Percentiles rank a stretch among this genome's conserved stretches.
Conservation (phyloP, 1,284 basidiomycete genomes). For the Ustilago xerochloae region DNA sequence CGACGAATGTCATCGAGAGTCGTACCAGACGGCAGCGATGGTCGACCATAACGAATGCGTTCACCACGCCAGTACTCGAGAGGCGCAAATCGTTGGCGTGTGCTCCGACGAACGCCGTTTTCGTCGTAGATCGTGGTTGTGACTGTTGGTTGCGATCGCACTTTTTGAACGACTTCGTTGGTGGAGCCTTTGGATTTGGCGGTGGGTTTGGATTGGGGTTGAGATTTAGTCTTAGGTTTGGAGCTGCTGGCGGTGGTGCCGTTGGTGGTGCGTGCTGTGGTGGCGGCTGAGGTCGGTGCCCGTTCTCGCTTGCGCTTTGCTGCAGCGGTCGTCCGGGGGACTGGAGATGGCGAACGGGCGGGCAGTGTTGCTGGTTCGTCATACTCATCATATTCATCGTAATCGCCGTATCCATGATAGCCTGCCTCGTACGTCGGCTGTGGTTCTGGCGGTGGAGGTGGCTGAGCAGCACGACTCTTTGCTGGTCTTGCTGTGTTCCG, state of each 20-base stretch:
- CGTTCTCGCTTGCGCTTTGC: conserved; percentile 30
- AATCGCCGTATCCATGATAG: conserved; percentile 9
- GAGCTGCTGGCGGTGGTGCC: conserved; percentile 16
- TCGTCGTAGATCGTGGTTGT: conserved; percentile 44
- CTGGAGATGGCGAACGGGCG: background rate
- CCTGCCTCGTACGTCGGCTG: conserved; percentile 3
- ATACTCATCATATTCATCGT: conserved; percentile 13
- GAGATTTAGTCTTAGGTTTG: conserved; percentile 18
- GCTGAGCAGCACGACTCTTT: no score
- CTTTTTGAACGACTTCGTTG: conserved; percentile 32
- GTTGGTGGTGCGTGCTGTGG: no score
- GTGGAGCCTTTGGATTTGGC: conserved; percentile 26
- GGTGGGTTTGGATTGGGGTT: background rate
- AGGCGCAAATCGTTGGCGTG: conserved; percentile 79
- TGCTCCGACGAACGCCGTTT: conserved; percentile 79
- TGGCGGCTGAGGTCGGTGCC: conserved; percentile 13
- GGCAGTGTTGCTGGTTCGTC: conserved; percentile 8
- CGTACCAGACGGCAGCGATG: conserved; percentile 42
- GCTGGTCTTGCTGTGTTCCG: conserved; percentile 11
- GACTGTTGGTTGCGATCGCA: conserved; percentile 24
- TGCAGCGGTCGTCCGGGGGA: conserved; percentile 5
- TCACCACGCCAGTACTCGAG: conserved; percentile 95
- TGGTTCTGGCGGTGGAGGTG: conserved; percentile 1
- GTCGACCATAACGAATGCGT: conserved; percentile 77
- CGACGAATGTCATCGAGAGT: conserved; percentile 26